Evolutionary conservation across 2,329 filamentous ascomycete species (phyloP), one percentile per base, ranked within the genome.

Genomic region (Colletotrichum kahawae): DNA sequence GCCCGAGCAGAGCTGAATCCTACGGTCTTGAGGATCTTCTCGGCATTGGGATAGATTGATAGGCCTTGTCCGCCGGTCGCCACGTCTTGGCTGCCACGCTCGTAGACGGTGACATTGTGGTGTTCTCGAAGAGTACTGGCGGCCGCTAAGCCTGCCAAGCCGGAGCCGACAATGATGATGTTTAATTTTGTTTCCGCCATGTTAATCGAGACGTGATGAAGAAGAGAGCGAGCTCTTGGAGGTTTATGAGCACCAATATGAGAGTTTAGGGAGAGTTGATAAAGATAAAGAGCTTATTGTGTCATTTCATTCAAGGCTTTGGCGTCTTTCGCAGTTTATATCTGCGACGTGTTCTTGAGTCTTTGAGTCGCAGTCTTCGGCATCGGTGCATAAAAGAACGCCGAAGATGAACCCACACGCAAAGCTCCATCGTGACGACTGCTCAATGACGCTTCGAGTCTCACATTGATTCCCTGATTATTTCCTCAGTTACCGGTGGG

Each of bases 191-290:
- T 1, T n/a, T 60, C 13, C 56, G 29, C 16, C 56, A 60, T 60
- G 24, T 29, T 6, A 7, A 4, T 21, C 1, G 43, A 51, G 43
- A 24, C n/a, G 1, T 51, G 5, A 4, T 13, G 43, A 2, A 4
- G 12, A 1, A 21, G n/a, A 21, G n/a, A 51, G 38, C 2, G 9
- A 12, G 9, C 0, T n/a, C n/a, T 48, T 0, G 5, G 18, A n/a
- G 3, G 38, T 9, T 48, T 3, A 12, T 2, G 5, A n/a, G 38
- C 0, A n/a, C 5, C 5, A n/a, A 1, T 12, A n/a, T 2, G 18
- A n/a, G 9, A n/a, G 38, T n/a, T 4, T 48, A 9, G 38, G 18
- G 18, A 48, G 18, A 12, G 3, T 48, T 2, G 38, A 48, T 18
- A 18, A 48, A 12, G 38, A 48, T 12, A n/a, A 4, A 43, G 5